Evolutionary conservation across 352 stramenopile genomes (phyloP).

Genomic region (Globisporangium abappressorium): DNA sequence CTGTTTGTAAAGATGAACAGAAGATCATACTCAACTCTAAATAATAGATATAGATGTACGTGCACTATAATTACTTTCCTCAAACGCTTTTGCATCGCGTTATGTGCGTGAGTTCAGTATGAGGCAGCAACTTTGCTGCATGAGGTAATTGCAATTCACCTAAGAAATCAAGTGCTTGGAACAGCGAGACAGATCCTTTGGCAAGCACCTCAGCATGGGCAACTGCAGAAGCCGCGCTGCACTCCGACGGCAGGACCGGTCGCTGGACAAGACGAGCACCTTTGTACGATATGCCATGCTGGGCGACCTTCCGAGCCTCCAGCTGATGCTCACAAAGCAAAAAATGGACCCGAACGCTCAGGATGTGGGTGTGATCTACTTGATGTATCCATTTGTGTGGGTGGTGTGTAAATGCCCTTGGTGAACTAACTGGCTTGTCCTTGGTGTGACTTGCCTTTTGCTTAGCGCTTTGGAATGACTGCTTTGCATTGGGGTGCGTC

Average conservation of each 20-base stretch:
- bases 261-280: constrained; percentile 34
- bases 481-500: constrained; percentile 70
- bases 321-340: constrained; percentile 44
- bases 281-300: constrained; percentile 62
- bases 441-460: neutral
- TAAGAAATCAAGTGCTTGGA: neutral
- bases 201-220: constrained; percentile 12
- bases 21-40: neutral
- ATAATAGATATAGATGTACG: neutral
- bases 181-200: neutral
- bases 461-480: constrained; percentile 77
- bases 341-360: constrained; percentile 50
- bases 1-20: neutral
- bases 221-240: constrained; percentile 17
- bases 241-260: constrained; percentile 24
- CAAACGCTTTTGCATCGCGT: neutral
- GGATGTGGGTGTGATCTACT: constrained; percentile 38
- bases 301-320: constrained; percentile 43
- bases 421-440: neutral
- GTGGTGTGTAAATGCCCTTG: neutral
- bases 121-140: neutral
- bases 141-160: neutral
- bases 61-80: neutral
- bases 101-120: neutral
- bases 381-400: too few relatives aligned